A percentile compares a stretch with the other conserved stretches of the same genome.
phyloP scores from a whole-genome alignment of 495 filamentous ascomycete species.

The Penicillium bialowiezense region DNA sequence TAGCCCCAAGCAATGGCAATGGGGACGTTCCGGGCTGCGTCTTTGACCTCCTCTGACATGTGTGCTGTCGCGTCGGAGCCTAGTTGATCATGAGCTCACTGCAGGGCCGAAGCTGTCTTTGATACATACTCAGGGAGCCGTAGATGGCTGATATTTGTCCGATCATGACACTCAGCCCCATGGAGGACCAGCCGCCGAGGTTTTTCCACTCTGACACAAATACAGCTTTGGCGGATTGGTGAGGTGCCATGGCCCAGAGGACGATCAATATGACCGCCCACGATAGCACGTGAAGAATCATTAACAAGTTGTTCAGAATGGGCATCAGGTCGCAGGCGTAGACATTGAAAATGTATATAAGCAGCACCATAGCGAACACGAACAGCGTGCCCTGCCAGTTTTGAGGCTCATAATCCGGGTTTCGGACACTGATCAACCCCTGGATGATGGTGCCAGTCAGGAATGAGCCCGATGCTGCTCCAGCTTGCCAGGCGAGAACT shows the following conservation, averaged over 20 bases:
- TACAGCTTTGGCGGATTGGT: constrained; percentile 32
- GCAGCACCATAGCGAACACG: constrained; percentile 38
- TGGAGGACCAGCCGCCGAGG: constrained; percentile 44
- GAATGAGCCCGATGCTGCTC: constrained; percentile 33
- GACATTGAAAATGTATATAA: constrained; percentile 40
- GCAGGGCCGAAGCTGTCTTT: too few relatives aligned
- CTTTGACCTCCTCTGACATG: constrained; percentile 44
- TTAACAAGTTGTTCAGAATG: constrained; percentile 30
- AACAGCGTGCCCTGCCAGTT: constrained; percentile 44
- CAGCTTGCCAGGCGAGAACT: constrained; percentile 40
- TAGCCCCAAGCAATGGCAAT: constrained; percentile 38
- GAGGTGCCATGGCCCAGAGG: constrained; percentile 41
- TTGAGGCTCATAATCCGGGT: constrained; percentile 30
- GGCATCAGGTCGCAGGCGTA: constrained; percentile 35
- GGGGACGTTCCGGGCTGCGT: constrained; percentile 36
- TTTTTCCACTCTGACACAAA: constrained; percentile 44
- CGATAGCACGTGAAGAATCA: constrained; percentile 38
- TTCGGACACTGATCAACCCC: constrained; percentile 33
- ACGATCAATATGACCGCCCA: constrained; percentile 30
- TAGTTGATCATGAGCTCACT: background rate
- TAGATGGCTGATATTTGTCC: constrained; percentile 43
- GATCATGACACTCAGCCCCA: constrained; percentile 46
- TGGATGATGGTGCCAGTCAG: constrained; percentile 45
- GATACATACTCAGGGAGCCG: constrained; percentile 24
- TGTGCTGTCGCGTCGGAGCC: constrained; percentile 32